A percentile compares a stretch with the other conserved stretches of the same genome.
Conservation (phyloP, 169 alveolate species). For the Plasmodium inui region DNA sequence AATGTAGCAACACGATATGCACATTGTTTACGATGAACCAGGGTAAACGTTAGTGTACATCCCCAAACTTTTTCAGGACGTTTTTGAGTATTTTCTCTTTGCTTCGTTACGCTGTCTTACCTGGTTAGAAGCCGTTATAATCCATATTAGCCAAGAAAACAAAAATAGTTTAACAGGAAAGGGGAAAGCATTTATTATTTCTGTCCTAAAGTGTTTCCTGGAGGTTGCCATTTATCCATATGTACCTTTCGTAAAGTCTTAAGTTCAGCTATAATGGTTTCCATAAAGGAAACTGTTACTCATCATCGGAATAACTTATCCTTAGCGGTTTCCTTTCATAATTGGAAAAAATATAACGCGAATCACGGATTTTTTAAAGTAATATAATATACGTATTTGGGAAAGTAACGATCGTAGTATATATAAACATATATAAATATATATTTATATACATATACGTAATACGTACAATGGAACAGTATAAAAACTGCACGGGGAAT, state of each 20-base stretch:
- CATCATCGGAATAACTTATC: background rate
- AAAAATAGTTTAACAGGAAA: background rate
- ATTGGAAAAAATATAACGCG: background rate
- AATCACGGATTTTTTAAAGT: background rate
- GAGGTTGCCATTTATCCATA: slow-evolving; percentile 7
- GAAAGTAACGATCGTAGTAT: background rate
- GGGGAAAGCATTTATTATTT: background rate
- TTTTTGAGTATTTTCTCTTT: background rate
- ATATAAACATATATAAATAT: background rate
- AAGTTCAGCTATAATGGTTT: slow-evolving; percentile 12
- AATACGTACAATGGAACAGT: background rate
- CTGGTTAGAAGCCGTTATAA: slow-evolving; percentile 2
- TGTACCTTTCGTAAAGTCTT: slow-evolving; percentile 18
- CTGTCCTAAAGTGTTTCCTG: background rate
- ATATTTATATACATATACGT: background rate
- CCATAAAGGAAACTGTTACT: slow-evolving; percentile 6
- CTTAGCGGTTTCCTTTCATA: background rate
- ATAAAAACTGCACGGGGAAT: background rate
- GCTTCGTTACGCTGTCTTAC: slow-evolving; percentile 13
- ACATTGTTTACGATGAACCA: no score
- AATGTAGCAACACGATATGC: background rate
- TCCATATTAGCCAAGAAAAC: background rate
- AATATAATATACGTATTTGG: background rate
- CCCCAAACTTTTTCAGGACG: background rate
- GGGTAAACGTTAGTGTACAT: background rate